These are phyloP conservation scores for Truncatella angustata DNA, from an alignment of 2,329 filamentous ascomycete genomes.

Conservation along the genomic window DNA sequence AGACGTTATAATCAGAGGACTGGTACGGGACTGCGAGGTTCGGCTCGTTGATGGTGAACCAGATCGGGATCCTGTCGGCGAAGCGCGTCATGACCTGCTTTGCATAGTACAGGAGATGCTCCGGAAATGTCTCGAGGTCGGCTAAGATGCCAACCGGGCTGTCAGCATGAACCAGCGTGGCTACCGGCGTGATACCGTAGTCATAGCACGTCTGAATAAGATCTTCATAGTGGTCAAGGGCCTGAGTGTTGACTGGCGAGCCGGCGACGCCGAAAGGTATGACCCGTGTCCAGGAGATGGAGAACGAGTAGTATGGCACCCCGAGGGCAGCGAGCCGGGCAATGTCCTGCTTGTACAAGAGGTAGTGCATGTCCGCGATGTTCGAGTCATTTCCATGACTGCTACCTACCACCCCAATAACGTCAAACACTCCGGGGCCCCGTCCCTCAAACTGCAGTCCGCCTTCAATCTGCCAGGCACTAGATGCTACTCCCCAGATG, in stretches of 20 bases:
- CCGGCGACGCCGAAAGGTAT: slow-evolving; percentile 49
- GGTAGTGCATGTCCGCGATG: slow-evolving; percentile 50
- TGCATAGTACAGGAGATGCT: slow-evolving; percentile 52
- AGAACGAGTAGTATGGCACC: slow-evolving; percentile 50
- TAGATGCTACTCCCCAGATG: slow-evolving; percentile 45
- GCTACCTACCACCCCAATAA: slow-evolving; percentile 26
- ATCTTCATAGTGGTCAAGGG: slow-evolving; percentile 52
- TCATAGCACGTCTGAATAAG: slow-evolving; percentile 48
- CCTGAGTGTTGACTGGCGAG: slow-evolving; percentile 49
- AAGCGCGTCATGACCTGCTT: slow-evolving; percentile 50
- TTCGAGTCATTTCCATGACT: slow-evolving; percentile 25
- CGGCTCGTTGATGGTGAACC: slow-evolving; percentile 55
- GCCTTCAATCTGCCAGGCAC: slow-evolving; percentile 45
- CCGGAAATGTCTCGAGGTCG: slow-evolving; percentile 45
- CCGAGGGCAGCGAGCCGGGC: slow-evolving; percentile 51
- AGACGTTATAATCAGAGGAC: slow-evolving; percentile 33
- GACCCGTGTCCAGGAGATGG: slow-evolving; percentile 51
- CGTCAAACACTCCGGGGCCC: slow-evolving; percentile 41
- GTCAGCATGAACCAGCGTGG: slow-evolving; percentile 51
- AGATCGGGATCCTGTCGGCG: slow-evolving; percentile 48
- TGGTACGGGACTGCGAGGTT: slow-evolving; percentile 25
- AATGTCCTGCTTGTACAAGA: slow-evolving; percentile 56
- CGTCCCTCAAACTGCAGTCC: slow-evolving; percentile 43
- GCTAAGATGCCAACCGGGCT: slow-evolving; percentile 43
- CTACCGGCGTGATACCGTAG: slow-evolving; percentile 46